A percentile compares a stretch with the other conserved stretches of the same genome.
Evolutionary conservation across 2,329 filamentous ascomycete species (phyloP).

Genomic region (Phialophora macrospora): DNA sequence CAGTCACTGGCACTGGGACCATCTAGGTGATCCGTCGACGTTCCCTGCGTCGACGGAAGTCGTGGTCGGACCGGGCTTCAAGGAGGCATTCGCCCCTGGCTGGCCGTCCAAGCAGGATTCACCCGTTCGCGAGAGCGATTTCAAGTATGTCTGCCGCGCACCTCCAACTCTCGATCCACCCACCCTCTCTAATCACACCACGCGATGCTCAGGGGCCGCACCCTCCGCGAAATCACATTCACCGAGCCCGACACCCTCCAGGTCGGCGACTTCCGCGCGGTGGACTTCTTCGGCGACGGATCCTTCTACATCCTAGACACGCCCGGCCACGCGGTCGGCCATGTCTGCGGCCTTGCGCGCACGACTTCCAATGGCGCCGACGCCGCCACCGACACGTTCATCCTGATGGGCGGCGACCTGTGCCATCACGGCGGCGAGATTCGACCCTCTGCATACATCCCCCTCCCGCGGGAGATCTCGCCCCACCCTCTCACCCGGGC

Average conservation of each 20-base stretch:
- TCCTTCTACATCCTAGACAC: conserved; percentile 52
- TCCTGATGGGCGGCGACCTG: conserved; percentile 58
- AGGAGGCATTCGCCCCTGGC: conserved; percentile 53
- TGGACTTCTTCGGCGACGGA: conserved; percentile 52
- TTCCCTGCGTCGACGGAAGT: conserved; percentile 49
- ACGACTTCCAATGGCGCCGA: conserved; percentile 40
- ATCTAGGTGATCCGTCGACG: conserved; percentile 32
- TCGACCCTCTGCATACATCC: conserved; percentile 21
- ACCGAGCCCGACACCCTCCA: conserved; percentile 12
- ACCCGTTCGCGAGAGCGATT: conserved; percentile 44
- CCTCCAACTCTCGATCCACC: not conserved
- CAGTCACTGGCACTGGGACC: conserved; percentile 38
- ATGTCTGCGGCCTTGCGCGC: conserved; percentile 57
- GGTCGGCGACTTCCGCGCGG: conserved; percentile 47
- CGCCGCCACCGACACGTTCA: conserved; percentile 44
- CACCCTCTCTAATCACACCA: not conserved
- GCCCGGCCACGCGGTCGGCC: conserved; percentile 56
- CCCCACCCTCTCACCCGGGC: conserved; percentile 9
- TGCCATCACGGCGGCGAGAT: conserved; percentile 48
- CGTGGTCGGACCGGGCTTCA: conserved; percentile 60
- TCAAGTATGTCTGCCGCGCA: conserved; percentile 30
- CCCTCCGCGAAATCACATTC: conserved; percentile 22
- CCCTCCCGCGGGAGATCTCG: conserved; percentile 20
- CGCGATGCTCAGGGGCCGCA: conserved; percentile 11
- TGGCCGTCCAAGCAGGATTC: conserved; percentile 50